phyloP scores from a whole-genome alignment of 257 asterid genomes.

The Oldenlandia corymbosa region DNA sequence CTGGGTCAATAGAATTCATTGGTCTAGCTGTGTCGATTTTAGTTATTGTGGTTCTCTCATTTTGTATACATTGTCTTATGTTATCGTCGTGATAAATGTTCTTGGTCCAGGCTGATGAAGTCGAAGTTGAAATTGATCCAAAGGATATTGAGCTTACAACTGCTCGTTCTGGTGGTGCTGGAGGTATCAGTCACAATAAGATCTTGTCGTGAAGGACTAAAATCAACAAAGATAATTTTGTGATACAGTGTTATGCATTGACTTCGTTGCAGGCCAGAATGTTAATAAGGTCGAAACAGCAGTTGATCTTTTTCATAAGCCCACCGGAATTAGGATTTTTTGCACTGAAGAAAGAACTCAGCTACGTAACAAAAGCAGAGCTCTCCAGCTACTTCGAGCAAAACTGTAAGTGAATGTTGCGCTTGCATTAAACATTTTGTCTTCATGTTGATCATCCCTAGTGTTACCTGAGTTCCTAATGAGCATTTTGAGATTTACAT shows the following conservation, averaged over 20 bases:
- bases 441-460: neutral
- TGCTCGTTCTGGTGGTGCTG: constrained; percentile 99
- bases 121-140: constrained; percentile 94
- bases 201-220: neutral
- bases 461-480: neutral
- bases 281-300: constrained; percentile 99
- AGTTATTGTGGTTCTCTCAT: neutral
- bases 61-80: no score
- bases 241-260: neutral
- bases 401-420: constrained; percentile 58
- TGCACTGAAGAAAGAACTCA: constrained; percentile 97
- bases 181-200: constrained; percentile 51
- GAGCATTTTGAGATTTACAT: neutral
- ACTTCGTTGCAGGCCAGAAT: constrained; percentile 79
- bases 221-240: neutral
- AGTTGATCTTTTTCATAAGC: constrained; percentile 92
- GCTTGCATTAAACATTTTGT: neutral
- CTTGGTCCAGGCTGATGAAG: constrained; percentile 85
- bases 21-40: neutral
- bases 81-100: neutral
- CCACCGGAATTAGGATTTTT: constrained; percentile 95
- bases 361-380: constrained; percentile 79
- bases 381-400: constrained; percentile 84
- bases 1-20: constrained; percentile 1
- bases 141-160: constrained; percentile 97